Percentiles rank a stretch among this genome's conserved stretches.
Evolutionary conservation across 2,329 filamentous ascomycete genomes (phyloP).

Genomic region (Cryphonectria parasitica): DNA sequence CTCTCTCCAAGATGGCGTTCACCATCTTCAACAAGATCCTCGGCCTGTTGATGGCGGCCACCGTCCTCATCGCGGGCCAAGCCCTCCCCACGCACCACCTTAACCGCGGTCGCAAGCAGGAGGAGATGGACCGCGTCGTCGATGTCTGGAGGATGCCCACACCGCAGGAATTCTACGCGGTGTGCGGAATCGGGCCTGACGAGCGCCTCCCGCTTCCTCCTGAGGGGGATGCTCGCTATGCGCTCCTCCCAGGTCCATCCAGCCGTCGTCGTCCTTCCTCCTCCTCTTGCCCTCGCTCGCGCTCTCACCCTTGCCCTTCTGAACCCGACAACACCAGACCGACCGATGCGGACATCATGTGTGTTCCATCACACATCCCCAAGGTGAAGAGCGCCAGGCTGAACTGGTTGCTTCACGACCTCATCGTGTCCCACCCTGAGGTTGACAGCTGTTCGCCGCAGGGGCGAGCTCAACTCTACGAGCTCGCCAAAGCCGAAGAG

Average conservation of each 20-base stretch:
- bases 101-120: neutral
- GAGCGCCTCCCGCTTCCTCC: neutral
- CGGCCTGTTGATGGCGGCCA: neutral
- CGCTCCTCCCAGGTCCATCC: neutral
- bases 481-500: slow-evolving; percentile 5
- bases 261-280: neutral
- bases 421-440: slow-evolving; percentile 1
- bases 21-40: neutral
- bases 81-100: neutral
- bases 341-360: slow-evolving; percentile 6
- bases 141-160: neutral
- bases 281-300: neutral
- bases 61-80: slow-evolving; percentile 2
- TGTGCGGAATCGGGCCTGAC: neutral
- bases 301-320: neutral
- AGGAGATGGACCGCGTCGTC: slow-evolving; percentile 4
- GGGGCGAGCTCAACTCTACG: slow-evolving; percentile 6
- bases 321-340: neutral
- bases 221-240: neutral
- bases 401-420: neutral
- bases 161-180: neutral
- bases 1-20: neutral
- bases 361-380: slow-evolving; percentile 3
- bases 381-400: slow-evolving; percentile 15
- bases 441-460: neutral